Base-by-base conservation (phyloP, 1,284 basidiomycete genomes). In the Ceratobasidium sp. region DNA sequence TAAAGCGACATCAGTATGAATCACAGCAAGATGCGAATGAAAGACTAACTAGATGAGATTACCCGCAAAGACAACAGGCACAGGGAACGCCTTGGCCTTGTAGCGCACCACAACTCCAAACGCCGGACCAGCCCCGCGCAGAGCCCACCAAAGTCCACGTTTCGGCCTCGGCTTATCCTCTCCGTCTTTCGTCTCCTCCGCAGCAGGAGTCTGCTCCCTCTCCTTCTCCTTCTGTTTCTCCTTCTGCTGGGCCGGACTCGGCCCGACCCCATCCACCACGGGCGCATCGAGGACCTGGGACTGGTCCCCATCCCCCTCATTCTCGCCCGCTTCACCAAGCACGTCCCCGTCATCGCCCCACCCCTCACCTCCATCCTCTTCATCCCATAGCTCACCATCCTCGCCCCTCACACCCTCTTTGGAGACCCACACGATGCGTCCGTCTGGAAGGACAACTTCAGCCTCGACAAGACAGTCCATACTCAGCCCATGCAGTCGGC, bases 11-110 rank as follows among this genome's bases (percentile, higher is more conserved):
- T 53, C 20, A 78, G 73, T 55, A 15, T 51, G 26, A 26, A 46
- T 7, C 15, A 7, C 12, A 33, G 49, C 46, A 51, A 26, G 12
- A 63, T 46, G 12, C 3, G 55, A 60, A 28, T 64, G 60, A 78
- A 79, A 64, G 53, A 83, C 91, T 83, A 81, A 95, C 94, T 95
- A 97, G 82, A 97, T 92, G n/a, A n/a, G n/a, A n/a, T n/a, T n/a
- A n/a, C n/a, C n/a, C n/a, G n/a, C n/a, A n/a, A 94, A 97, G 1
- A 97, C 95, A 18, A 94, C 91, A 1, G 95, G 94, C 2, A 97
- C 90, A 2, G 95, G 95, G 84, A 90, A 97, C 20, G 96, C 96
- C 83, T 90, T 93, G 26, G 92, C 93, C 81, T 95, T 94, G 85
- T 96, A 96, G 26, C 95, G 89, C 20, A 94, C 96, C n/a, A 92